A percentile compares a stretch with the other conserved stretches of the same genome.
phyloP scores from a whole-genome alignment of 2,329 filamentous ascomycete genomes.

The Cordyceps tenuipes region DNA sequence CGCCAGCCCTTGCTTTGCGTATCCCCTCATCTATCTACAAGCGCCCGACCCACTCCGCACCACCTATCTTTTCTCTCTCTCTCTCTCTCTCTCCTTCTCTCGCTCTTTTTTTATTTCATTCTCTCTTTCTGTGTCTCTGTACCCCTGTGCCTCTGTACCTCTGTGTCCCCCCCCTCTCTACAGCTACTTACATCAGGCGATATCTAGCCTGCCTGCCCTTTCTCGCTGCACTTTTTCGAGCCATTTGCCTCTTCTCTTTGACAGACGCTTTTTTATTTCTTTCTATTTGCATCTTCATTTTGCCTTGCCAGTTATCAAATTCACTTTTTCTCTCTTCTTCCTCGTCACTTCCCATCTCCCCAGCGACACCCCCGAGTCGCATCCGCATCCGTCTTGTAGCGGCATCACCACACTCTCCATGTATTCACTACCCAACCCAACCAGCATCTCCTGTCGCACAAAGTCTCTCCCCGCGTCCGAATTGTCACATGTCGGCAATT shows the following conservation, averaged over 20 bases:
- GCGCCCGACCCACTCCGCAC: slow-evolving; percentile 12
- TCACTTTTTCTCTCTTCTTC: background rate
- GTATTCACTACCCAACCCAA: background rate
- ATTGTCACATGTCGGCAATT: background rate
- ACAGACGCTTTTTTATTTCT: background rate
- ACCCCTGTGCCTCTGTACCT: too few relatives aligned
- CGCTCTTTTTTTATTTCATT: too few relatives aligned
- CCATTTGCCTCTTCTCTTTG: background rate
- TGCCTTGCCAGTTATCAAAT: background rate
- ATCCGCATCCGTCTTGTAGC: background rate
- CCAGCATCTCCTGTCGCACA: slow-evolving; percentile 4
- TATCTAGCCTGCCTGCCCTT: slow-evolving; percentile 1
- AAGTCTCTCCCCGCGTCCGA: background rate
- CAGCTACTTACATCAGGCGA: slow-evolving; percentile 11
- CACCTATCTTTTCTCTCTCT: background rate
- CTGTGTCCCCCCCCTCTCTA: background rate
- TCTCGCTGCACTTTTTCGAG: background rate
- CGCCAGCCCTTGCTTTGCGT: slow-evolving; percentile 9
- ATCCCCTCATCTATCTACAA: slow-evolving; percentile 12
- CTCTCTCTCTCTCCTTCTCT: background rate
- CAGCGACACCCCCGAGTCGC: background rate
- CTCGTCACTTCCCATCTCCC: background rate
- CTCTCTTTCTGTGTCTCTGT: too few relatives aligned
- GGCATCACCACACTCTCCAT: background rate
- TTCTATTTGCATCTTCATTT: too few relatives aligned